Evolutionary conservation across 176 grass and related monocot species (phyloP).

Genomic region (Oryza australiensis): DNA sequence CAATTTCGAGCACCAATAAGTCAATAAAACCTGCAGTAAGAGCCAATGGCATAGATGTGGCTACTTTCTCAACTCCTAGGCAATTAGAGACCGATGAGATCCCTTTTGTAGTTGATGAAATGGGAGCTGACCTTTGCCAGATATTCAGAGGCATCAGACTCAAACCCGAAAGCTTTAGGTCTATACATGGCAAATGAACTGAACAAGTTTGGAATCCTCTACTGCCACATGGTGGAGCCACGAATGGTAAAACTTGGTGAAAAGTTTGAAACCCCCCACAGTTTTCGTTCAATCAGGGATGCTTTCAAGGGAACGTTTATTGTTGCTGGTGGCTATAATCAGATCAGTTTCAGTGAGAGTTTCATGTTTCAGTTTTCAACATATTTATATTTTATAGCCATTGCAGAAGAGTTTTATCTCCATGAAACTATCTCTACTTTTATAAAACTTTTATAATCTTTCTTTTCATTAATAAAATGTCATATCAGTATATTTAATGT

Average conservation of each 20-base stretch:
- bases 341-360: no score
- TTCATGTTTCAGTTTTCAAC: no score
- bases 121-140: conserved; percentile 65
- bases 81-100: conserved; percentile 55
- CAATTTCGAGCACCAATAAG: conserved; percentile 61
- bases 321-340: conserved; percentile 49
- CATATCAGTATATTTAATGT: no score
- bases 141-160: conserved; percentile 55
- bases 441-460: no score
- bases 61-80: conserved; percentile 41
- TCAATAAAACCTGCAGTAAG: conserved; percentile 40
- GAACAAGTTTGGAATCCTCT: conserved; percentile 58
- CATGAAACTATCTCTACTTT: no score
- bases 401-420: no score
- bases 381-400: no score
- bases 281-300: conserved; percentile 58
- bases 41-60: conserved; percentile 37
- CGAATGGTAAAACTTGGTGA: conserved; percentile 47
- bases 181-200: conserved; percentile 66
- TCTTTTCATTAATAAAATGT: no score
- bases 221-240: conserved; percentile 71
- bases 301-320: conserved; percentile 65
- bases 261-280: conserved; percentile 46
- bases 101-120: conserved; percentile 54
- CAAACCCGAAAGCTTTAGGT: conserved; percentile 56